Evolutionary conservation across 345 rosid species (phyloP).

Genomic region (Mercurialis annua): DNA sequence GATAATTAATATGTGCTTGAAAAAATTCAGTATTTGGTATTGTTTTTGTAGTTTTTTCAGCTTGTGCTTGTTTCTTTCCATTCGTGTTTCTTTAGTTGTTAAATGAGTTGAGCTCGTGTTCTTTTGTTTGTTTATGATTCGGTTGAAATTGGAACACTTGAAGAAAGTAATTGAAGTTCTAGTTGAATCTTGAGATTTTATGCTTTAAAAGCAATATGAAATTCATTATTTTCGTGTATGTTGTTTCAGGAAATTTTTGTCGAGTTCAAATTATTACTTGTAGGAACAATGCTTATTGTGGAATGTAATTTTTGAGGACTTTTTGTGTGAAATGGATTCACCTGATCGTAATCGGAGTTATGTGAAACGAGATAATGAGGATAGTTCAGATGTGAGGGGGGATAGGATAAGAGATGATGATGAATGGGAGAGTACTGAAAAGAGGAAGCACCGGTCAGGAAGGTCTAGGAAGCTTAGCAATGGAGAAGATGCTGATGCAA

Average conservation of each 20-base stretch:
- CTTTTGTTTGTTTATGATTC: too few relatives aligned
- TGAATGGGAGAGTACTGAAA: slow-evolving; percentile 57
- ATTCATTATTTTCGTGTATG: neutral
- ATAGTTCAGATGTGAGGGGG: slow-evolving; percentile 39
- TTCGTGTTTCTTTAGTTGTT: too few relatives aligned
- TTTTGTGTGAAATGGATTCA: slow-evolving; percentile 45
- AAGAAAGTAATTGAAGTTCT: too few relatives aligned
- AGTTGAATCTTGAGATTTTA: too few relatives aligned
- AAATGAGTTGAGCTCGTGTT: too few relatives aligned
- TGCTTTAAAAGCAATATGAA: too few relatives aligned
- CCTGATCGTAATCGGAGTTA: slow-evolving; percentile 51
- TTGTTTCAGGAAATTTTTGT: neutral
- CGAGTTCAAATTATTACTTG: neutral
- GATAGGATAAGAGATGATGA: slow-evolving; percentile 52
- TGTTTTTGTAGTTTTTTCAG: too few relatives aligned
- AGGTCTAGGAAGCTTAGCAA: slow-evolving; percentile 53
- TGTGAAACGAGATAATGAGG: slow-evolving; percentile 43
- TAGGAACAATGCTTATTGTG: neutral
- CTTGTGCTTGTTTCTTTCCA: too few relatives aligned
- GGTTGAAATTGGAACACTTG: too few relatives aligned
- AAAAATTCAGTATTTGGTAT: too few relatives aligned
- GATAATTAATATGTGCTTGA: too few relatives aligned
- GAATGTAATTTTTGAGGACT: neutral
- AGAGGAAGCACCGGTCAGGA: slow-evolving; percentile 58
- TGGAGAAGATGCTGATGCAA: slow-evolving; percentile 54